A percentile compares a stretch with the other conserved stretches of the same genome.
These are phyloP conservation scores for Monosporascus cannonballus DNA, from an alignment of 2,329 filamentous ascomycete species.

Conservation along the genomic window DNA sequence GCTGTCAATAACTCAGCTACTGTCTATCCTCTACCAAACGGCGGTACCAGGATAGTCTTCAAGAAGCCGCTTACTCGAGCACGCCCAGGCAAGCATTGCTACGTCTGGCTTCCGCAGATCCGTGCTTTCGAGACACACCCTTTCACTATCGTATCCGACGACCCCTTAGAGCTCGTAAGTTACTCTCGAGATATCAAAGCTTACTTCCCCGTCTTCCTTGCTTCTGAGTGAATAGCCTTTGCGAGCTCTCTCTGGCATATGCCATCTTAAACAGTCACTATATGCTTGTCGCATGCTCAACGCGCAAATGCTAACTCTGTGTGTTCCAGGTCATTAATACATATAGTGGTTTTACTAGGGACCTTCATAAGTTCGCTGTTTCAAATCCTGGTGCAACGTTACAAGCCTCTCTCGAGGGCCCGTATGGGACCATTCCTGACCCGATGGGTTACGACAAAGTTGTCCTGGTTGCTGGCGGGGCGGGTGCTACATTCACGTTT, in stretches of 20 bases:
- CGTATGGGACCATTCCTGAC: constrained; percentile 51
- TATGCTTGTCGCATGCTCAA: not conserved
- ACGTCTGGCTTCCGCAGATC: constrained; percentile 56
- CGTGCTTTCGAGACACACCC: constrained; percentile 55
- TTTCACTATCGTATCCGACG: constrained; percentile 51
- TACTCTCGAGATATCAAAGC: not conserved
- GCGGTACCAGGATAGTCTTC: constrained; percentile 39
- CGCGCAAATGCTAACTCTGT: not conserved
- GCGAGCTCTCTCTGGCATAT: not conserved
- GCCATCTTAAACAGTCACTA: not conserved
- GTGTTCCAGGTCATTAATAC: constrained; percentile 39
- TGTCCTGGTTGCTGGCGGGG: constrained; percentile 55
- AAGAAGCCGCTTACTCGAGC: constrained; percentile 39
- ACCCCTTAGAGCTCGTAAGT: constrained; percentile 46
- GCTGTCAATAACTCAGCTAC: constrained; percentile 33
- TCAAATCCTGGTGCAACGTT: constrained; percentile 43
- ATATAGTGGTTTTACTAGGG: constrained; percentile 52
- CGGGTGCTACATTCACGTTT: constrained; percentile 54
- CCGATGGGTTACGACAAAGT: constrained; percentile 47
- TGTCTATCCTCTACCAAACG: constrained; percentile 36
- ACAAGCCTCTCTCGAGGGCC: constrained; percentile 49
- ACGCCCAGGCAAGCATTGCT: constrained; percentile 54
- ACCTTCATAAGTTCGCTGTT: constrained; percentile 45
- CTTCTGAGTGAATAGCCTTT: no score
- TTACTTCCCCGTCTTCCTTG: no score